Evolutionary conservation across 2,329 filamentous ascomycete species (phyloP).

Genomic region (Erysiphe pulchra): DNA sequence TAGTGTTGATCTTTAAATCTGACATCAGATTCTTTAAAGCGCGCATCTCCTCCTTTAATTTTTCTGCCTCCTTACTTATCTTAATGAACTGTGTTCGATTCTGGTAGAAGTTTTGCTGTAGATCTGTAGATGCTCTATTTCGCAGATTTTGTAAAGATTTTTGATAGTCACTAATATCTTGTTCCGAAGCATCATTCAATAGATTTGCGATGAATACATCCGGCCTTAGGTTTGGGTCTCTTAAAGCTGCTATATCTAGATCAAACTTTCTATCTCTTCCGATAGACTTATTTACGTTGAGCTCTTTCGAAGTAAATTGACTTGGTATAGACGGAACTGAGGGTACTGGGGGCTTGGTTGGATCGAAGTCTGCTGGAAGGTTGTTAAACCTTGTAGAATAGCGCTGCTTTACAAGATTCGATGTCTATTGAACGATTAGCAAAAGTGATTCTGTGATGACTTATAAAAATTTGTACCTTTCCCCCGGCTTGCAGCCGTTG

Average conservation of each 20-base stretch:
- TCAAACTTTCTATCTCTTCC: constrained; percentile 26
- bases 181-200: constrained; percentile 12
- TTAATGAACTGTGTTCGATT: constrained; percentile 97
- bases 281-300: constrained; percentile 8
- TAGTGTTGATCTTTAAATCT: constrained; percentile 61
- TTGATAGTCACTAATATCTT: constrained; percentile 13
- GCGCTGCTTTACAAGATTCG: constrained; percentile 74
- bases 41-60: constrained; percentile 88
- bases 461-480: constrained; percentile 19
- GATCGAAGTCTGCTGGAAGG: constrained; percentile 40
- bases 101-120: constrained; percentile 90
- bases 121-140: constrained; percentile 24
- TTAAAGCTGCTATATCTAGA: constrained; percentile 52
- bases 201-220: constrained; percentile 43
- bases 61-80: constrained; percentile 96
- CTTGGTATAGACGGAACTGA: constrained; percentile 44
- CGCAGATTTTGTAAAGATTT: constrained; percentile 10
- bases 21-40: constrained; percentile 75
- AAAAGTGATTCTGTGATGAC: neutral
- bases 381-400: constrained; percentile 87
- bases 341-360: constrained; percentile 39
- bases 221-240: constrained; percentile 52
- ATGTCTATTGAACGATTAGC: constrained; percentile 18
- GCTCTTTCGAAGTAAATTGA: constrained; percentile 15
- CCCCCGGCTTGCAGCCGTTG: constrained; percentile 27